Evolutionary conservation across 192 early-diverging fungal species (phyloP).

Genomic region (Chytriomyces sp.): DNA sequence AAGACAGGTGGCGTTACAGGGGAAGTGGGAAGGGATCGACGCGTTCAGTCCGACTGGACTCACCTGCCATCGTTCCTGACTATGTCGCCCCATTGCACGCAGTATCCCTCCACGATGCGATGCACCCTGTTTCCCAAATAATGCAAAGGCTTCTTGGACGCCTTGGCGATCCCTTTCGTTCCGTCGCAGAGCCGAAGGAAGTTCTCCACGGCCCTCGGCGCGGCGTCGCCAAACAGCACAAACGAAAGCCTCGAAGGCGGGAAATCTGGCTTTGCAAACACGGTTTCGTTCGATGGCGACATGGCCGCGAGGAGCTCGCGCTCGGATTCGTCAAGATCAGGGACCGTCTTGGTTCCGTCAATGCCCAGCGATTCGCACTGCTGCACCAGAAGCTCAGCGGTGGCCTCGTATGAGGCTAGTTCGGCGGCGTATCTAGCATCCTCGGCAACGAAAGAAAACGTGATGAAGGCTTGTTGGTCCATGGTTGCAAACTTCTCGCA

Average conservation of each 20-base stretch:
- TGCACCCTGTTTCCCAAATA: slow-evolving; percentile 65
- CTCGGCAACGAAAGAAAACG: neutral
- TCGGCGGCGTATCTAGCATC: neutral
- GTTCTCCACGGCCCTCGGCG: slow-evolving; percentile 74
- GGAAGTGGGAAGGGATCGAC: neutral
- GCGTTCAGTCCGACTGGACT: neutral
- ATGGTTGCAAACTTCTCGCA: too few relatives aligned
- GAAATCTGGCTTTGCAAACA: slow-evolving; percentile 1
- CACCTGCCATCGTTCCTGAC: slow-evolving; percentile 38
- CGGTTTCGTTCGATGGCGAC: slow-evolving; percentile 3
- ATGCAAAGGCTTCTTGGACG: slow-evolving; percentile 72
- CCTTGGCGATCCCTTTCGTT: slow-evolving; percentile 65
- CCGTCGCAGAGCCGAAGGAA: slow-evolving; percentile 83
- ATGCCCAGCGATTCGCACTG: neutral
- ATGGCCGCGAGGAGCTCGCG: neutral
- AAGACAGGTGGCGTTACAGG: neutral
- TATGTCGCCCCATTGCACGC: slow-evolving; percentile 82
- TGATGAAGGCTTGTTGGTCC: neutral
- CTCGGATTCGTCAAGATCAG: slow-evolving; percentile 1
- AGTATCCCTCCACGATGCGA: slow-evolving; percentile 79
- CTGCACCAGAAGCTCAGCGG: neutral
- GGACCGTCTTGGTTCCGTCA: neutral
- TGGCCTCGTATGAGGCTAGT: neutral
- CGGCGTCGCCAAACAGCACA: slow-evolving; percentile 60
- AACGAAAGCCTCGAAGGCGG: slow-evolving; percentile 72